Evolutionary conservation across 495 filamentous ascomycete genomes (phyloP).

Genomic region (Neurospora africana): DNA sequence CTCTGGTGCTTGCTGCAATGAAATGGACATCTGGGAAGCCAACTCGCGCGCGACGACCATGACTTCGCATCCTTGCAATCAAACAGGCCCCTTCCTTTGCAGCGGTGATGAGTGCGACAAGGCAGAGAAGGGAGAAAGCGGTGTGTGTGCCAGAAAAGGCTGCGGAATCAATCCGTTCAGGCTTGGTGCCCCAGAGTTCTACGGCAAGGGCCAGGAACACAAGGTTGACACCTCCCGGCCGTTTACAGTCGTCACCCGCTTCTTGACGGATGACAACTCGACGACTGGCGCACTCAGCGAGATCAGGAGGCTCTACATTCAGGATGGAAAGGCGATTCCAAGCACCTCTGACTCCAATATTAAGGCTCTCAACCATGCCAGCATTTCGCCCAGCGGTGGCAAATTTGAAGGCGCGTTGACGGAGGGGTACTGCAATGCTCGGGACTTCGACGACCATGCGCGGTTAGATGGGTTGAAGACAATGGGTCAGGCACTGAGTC

Average conservation of each 20-base stretch:
- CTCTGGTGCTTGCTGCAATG: constrained; percentile 45
- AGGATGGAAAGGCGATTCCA: constrained; percentile 45
- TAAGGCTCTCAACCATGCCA: constrained; percentile 20
- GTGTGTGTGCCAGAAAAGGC: constrained; percentile 55
- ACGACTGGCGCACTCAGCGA: constrained; percentile 41
- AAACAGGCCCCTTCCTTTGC: constrained; percentile 37
- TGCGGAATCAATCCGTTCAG: constrained; percentile 53
- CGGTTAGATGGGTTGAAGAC: constrained; percentile 43
- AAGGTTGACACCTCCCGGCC: constrained; percentile 48
- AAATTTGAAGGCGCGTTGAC: constrained; percentile 39
- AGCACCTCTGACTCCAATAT: constrained; percentile 18
- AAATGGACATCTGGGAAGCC: constrained; percentile 57
- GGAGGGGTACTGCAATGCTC: constrained; percentile 46
- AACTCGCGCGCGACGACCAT: constrained; percentile 46
- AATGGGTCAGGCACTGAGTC: constrained; percentile 47
- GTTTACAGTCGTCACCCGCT: constrained; percentile 61
- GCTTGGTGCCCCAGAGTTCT: constrained; percentile 44
- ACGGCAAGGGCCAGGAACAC: constrained; percentile 32
- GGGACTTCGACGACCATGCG: constrained; percentile 41
- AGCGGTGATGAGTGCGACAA: constrained; percentile 32
- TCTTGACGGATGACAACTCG: constrained; percentile 41
- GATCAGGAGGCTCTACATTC: constrained; percentile 53
- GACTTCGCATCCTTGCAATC: constrained; percentile 48
- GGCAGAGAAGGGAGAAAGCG: constrained; percentile 17
- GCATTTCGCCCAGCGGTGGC: constrained; percentile 27